Evolutionary conservation across 2,329 filamentous ascomycete species (phyloP).

Genomic region (Monosporascus sp.): DNA sequence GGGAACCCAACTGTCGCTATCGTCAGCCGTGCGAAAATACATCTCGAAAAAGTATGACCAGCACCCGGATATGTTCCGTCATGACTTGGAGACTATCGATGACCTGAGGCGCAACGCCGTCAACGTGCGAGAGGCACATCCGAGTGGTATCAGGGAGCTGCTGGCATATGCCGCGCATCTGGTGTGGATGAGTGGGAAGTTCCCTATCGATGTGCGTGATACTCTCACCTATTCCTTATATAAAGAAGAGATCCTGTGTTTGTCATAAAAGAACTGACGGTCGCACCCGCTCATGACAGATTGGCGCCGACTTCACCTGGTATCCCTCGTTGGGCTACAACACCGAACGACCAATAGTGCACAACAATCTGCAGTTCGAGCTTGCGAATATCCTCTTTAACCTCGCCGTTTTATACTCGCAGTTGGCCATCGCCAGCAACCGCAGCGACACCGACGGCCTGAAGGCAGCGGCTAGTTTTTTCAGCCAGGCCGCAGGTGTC

Average conservation of each 20-base stretch:
- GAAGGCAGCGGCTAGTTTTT: slow-evolving; percentile 84
- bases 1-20: slow-evolving; percentile 72
- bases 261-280: not conserved
- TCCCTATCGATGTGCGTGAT: slow-evolving; percentile 76
- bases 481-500: slow-evolving; percentile 81
- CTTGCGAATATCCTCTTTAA: slow-evolving; percentile 92
- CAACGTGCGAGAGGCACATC: slow-evolving; percentile 81
- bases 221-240: slow-evolving; percentile 3
- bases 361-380: slow-evolving; percentile 71
- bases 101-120: slow-evolving; percentile 78
- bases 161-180: slow-evolving; percentile 88
- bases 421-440: slow-evolving; percentile 78
- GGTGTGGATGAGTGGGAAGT: slow-evolving; percentile 89
- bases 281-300: slow-evolving; percentile 40
- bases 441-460: slow-evolving; percentile 74
- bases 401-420: slow-evolving; percentile 86
- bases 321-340: slow-evolving; percentile 92
- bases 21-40: slow-evolving; percentile 82
- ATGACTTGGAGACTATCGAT: slow-evolving; percentile 82
- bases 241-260: not conserved
- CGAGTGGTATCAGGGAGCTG: slow-evolving; percentile 81
- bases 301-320: slow-evolving; percentile 94
- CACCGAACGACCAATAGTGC: slow-evolving; percentile 62
- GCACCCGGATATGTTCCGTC: slow-evolving; percentile 91
- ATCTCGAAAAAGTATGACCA: slow-evolving; percentile 99